These are phyloP conservation scores for Camellia oleifera DNA, from an alignment of 179 eudicot species.

Conservation along the genomic window DNA sequence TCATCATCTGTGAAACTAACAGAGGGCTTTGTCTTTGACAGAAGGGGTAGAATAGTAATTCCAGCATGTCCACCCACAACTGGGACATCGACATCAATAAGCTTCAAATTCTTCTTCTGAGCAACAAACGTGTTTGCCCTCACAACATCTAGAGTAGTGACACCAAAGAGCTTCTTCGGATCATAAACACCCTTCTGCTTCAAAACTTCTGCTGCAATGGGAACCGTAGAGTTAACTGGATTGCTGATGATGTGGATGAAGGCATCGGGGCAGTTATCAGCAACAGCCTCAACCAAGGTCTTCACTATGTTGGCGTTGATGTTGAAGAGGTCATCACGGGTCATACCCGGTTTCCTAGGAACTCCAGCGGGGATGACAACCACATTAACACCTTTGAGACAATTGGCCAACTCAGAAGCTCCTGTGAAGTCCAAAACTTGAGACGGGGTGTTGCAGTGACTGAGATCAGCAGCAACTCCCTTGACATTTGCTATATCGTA, in stretches of 20 bases:
- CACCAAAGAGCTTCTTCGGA: constrained; percentile 52
- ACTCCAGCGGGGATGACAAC: constrained; percentile 56
- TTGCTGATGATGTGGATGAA: constrained; percentile 49
- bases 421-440: constrained; percentile 41
- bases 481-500: constrained; percentile 50
- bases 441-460: constrained; percentile 52
- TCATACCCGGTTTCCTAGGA: constrained; percentile 51
- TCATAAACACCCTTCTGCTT: constrained; percentile 46
- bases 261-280: constrained; percentile 52
- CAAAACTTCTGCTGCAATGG: constrained; percentile 48
- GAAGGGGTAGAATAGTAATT: constrained; percentile 43
- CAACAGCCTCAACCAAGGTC: constrained; percentile 43
- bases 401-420: constrained; percentile 31
- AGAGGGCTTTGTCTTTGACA: constrained; percentile 46
- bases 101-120: constrained; percentile 41
- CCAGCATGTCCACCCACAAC: constrained; percentile 55
- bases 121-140: constrained; percentile 50
- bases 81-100: constrained; percentile 52
- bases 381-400: constrained; percentile 36
- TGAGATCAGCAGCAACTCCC: constrained; percentile 53
- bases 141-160: constrained; percentile 47
- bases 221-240: constrained; percentile 50
- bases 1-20: constrained; percentile 40
- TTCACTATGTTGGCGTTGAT: constrained; percentile 45
- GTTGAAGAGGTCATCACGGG: constrained; percentile 50